Base-by-base conservation (phyloP, 1,139 yeast species). In the Yamadazyma buinensis region DNA sequence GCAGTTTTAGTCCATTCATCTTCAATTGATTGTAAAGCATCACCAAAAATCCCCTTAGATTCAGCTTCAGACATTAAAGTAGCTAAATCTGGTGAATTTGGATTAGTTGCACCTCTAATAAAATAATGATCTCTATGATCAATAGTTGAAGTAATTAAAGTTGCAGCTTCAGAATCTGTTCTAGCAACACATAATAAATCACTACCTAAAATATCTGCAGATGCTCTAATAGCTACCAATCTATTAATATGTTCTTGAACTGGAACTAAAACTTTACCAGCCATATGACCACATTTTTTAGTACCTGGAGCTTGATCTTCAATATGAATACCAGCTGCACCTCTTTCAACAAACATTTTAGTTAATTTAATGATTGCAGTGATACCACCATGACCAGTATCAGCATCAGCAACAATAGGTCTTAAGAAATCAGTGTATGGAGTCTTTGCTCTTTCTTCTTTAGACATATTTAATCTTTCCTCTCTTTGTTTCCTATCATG, bases 261-360 rank as follows among this genome's bases (percentile, higher is more conserved):
- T 42, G 98, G 98, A 43, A 90, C 97, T 52, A 90, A 80, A 41
- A 94, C 97, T 67, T 94, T 88, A 52, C 98, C 98, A 48, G 95
- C 97, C 96, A 90, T 87, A 64, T 83, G 90, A 46, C 97, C 97
- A 72, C 97, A 90, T 70, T 92, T 92, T 66, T 90, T 90, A 57
- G 97, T 90, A 57, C 97, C 97, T 37, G 97, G 96, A 41, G 97
- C 95, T 72, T 92, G 97, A 67, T 90, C 97, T 69, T 90, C 98
- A 59, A 90, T 87, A 63, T 90, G 98, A 54, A 90, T 88, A 60
- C 97, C 97, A 40, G 97, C 97, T 37, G 97, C 98, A 64, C 97
- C 97, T 56, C 95, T 83, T 72, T 92, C 97, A 52, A 92, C 87
- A 59, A 90, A 92, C 80, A 92, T 72, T 72, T 92, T 92, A 57